Evolutionary conservation across 768 basidiomycete species (phyloP).

Genomic region (Tremella fuciformis): DNA sequence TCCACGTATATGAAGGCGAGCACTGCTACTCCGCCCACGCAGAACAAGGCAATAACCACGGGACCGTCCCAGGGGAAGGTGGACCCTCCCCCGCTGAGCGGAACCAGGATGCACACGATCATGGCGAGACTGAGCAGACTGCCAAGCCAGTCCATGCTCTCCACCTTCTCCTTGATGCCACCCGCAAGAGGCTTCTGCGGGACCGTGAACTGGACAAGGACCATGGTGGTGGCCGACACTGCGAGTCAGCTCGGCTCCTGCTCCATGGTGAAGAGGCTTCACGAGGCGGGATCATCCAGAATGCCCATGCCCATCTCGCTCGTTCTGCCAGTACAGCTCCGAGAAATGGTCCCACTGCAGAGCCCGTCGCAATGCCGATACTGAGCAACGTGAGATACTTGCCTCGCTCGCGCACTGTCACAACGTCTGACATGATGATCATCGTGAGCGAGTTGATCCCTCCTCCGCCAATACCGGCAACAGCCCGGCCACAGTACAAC

Average conservation of each 20-base stretch:
- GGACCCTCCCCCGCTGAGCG: conserved; percentile 73
- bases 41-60: conserved; percentile 62
- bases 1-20: conserved; percentile 68
- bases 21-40: conserved; percentile 60
- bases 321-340: conserved; percentile 57
- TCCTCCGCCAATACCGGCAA: conserved; percentile 70
- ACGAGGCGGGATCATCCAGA: conserved; percentile 23
- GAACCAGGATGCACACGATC: conserved; percentile 65
- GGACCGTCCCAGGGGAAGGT: conserved; percentile 71
- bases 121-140: conserved; percentile 61
- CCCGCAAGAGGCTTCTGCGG: conserved; percentile 69
- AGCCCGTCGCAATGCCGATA: conserved; percentile 56
- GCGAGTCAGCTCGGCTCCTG: conserved; percentile 14
- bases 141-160: conserved; percentile 66
- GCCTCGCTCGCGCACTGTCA: conserved; percentile 2
- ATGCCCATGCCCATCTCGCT: conserved; percentile 14
- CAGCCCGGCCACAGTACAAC: conserved; percentile 66
- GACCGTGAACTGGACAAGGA: conserved; percentile 62
- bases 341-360: conserved; percentile 64
- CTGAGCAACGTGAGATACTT: conserved; percentile 17
- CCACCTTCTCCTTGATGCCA: conserved; percentile 62
- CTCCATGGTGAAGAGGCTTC: conserved; percentile 8
- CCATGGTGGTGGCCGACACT: conserved; percentile 60
- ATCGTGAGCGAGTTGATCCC: conserved; percentile 68
- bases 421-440: conserved; percentile 56